Base-by-base conservation (phyloP, 2,329 filamentous ascomycete species). In the Fusarium sp. region DNA sequence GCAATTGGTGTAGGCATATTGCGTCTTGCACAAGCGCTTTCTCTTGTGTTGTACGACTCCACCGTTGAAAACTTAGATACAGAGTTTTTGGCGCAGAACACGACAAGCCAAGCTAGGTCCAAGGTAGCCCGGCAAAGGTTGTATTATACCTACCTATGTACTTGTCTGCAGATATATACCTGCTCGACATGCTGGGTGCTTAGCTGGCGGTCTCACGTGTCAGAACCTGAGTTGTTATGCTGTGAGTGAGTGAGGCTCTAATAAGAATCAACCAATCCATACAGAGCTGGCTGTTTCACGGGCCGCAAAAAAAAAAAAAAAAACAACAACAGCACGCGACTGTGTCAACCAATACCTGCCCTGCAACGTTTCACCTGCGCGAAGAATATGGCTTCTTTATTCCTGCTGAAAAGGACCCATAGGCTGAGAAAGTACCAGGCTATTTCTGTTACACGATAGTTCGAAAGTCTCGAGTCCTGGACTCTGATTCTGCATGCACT, bases 121-220 rank as follows among this genome's bases (percentile, higher is more conserved):
- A 54, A 35, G 19, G 3, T 19, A 19, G 45, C 38, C 33, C 35
- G 38, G 38, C 38, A 25, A 25, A 25, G 23, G 23, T 23, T 32
- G 42, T 14, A 37, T 9, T 13, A 10, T 10, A 27, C 10, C 4
- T 27, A 13, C 25, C 19, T 17, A n/a, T 36, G 25, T 27, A 13
- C 25, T 36, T 17, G 33, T 36, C 19, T 19, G 9, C 10, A 31
- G 23, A 6, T 42, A n/a, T 4, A 6, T 42, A n/a, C 8, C 19
- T 19, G 19, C 19, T n/a, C 17, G 38, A 14, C 19, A 13, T 14
- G 27, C 21, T 31, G 29, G 4, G 19, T 31, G 46, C 43, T 38
- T 50, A 56, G 49, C 49, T 67, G 65, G 68, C 23, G 21, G 32
- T 61, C 59, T 64, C 65, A 66, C 65, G 59, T 59, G 65, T 37